These are phyloP conservation scores for Aegilops sharonensis DNA, from an alignment of 176 grass and related monocot genomes.

Conservation along the genomic window DNA sequence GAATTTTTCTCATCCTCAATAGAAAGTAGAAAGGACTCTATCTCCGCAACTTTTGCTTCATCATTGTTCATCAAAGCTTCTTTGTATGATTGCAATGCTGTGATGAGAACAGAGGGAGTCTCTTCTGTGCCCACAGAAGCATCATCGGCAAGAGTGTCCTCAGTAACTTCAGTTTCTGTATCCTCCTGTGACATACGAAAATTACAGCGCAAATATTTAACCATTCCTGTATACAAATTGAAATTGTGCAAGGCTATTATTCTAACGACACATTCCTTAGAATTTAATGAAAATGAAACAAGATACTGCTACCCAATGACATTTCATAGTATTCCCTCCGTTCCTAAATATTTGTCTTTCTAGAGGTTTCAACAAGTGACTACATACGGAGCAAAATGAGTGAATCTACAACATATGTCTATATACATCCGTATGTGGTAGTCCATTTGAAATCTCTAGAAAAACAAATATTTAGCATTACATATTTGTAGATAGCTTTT, in stretches of 20 bases:
- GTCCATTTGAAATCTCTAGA: no score
- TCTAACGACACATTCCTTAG: not conserved
- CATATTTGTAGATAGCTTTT: not conserved
- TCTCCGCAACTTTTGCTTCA: constrained; percentile 54
- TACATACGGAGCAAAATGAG: no score
- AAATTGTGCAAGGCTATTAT: not conserved
- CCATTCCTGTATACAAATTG: not conserved
- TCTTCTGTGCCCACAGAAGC: constrained; percentile 37
- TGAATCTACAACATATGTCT: no score
- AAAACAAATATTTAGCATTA: not conserved
- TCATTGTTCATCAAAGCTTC: constrained; percentile 71
- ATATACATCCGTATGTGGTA: no score
- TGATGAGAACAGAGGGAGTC: constrained; percentile 52
- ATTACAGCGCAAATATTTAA: constrained; percentile 12
- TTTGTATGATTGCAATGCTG: constrained; percentile 59
- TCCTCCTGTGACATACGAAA: constrained; percentile 45
- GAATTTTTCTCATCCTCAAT: constrained; percentile 71
- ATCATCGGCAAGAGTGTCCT: constrained; percentile 42
- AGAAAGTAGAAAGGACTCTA: constrained; percentile 73
- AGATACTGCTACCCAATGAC: not conserved
- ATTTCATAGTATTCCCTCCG: not conserved
- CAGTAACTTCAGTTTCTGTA: constrained; percentile 52
- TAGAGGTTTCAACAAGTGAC: no score
- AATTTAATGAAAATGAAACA: constrained; percentile 10
- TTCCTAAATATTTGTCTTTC: no score